A percentile compares a stretch with the other conserved stretches of the same genome.
Evolutionary conservation across 192 early-diverging fungal genomes (phyloP).

Genomic region (Chytriomyces sp.): DNA sequence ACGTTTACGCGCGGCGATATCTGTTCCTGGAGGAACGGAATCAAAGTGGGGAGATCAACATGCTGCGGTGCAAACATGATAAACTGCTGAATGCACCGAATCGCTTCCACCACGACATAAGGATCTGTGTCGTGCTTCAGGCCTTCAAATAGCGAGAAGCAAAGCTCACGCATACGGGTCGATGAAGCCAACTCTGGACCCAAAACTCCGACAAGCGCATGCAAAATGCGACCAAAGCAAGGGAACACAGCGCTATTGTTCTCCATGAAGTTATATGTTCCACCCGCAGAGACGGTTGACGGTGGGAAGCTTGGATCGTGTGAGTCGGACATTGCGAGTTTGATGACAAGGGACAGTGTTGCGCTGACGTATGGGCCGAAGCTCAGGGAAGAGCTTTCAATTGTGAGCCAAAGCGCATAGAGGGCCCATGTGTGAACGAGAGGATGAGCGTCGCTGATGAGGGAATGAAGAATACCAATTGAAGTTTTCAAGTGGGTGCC

Average conservation of each 20-base stretch:
- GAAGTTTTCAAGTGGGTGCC: constrained; percentile 81
- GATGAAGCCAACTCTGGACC: constrained; percentile 89
- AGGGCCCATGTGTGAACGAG: constrained; percentile 94
- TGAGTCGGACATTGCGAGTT: constrained; percentile 84
- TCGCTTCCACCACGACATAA: constrained; percentile 79
- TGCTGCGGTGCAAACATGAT: constrained; percentile 86
- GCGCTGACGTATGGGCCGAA: constrained; percentile 88
- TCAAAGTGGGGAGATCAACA: constrained; percentile 67
- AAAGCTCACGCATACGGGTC: constrained; percentile 74
- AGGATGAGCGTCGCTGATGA: constrained; percentile 90
- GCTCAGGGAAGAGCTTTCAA: constrained; percentile 89
- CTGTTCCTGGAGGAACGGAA: constrained; percentile 79
- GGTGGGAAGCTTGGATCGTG: constrained; percentile 80
- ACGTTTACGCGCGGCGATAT: constrained; percentile 50
- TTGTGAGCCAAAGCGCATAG: constrained; percentile 79
- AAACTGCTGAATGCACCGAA: constrained; percentile 85
- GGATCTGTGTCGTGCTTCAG: constrained; percentile 77
- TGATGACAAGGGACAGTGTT: constrained; percentile 85
- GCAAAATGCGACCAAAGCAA: constrained; percentile 82
- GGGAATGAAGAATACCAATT: constrained; percentile 86
- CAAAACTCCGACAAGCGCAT: constrained; percentile 84
- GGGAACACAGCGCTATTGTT: constrained; percentile 66
- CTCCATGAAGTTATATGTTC: constrained; percentile 79
- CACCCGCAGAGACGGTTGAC: constrained; percentile 61
- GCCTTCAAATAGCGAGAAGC: constrained; percentile 78